Conservation (phyloP, 2,329 filamentous ascomycete genomes). For the Graphiopsis chlorocephala region DNA sequence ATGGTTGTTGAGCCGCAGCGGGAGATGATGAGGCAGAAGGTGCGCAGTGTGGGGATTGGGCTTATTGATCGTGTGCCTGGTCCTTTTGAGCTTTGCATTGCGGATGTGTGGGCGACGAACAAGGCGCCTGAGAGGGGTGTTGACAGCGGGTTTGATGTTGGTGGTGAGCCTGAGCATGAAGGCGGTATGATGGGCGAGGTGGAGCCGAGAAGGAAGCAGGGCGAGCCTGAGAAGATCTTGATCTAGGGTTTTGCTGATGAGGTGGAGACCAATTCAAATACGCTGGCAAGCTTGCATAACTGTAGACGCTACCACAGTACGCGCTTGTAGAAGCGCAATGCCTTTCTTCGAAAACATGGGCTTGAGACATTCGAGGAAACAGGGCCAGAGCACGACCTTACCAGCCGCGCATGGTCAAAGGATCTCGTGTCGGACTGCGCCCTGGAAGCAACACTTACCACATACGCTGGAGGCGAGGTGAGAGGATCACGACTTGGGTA, state of each 20-base stretch:
- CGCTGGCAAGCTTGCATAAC: not conserved
- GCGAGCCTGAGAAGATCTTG: constrained; percentile 36
- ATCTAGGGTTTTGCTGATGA: constrained; percentile 22
- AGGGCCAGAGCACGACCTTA: not conserved
- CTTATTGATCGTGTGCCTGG: constrained; percentile 86
- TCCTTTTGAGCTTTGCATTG: constrained; percentile 81
- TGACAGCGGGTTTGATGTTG: constrained; percentile 32
- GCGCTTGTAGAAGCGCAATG: not conserved
- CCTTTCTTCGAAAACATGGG: not conserved
- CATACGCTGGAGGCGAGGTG: not conserved
- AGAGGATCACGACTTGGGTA: too few species aligned
- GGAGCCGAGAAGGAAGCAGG: constrained; percentile 30
- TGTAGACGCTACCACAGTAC: not conserved
- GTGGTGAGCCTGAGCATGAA: constrained; percentile 23
- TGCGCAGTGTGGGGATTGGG: constrained; percentile 81
- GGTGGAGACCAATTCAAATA: not conserved
- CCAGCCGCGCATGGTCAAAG: not conserved
- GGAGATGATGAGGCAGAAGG: constrained; percentile 81
- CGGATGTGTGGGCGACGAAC: constrained; percentile 90
- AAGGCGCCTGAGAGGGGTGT: constrained; percentile 40
- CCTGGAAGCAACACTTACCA: not conserved
- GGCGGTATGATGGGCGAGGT: constrained; percentile 33
- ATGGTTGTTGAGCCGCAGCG: constrained; percentile 89
- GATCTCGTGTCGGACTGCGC: not conserved
- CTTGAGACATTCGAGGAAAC: not conserved